Evolutionary conservation across 1,139 yeast genomes (phyloP), one percentile per base, ranked within the genome.

Genomic region (Martiniozyma asiatica): DNA sequence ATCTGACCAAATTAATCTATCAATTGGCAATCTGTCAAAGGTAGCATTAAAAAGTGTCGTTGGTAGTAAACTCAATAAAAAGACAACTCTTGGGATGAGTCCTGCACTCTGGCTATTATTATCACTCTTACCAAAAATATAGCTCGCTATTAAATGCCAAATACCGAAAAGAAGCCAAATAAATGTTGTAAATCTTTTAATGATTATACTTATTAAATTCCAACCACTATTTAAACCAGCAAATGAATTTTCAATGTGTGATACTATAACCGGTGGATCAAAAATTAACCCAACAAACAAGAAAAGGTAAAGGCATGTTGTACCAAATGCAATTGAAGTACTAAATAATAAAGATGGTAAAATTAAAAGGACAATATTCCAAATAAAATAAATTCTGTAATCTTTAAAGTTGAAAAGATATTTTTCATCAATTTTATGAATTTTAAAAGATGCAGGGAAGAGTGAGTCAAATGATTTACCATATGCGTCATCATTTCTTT

Each of bases 11-110:
- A 92, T 79, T 27, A 89, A 59, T 35, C 98, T 60, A 48, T 89
- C 97, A 9, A 87, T 75, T 0, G 96, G 95, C 13, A 89, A 56
- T 38, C 87, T 59, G 45, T 84, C 96, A 55, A 87, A 85, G 0
- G 94, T 84, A 45, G 82, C 67, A 51, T 85, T 85, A 49, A 87
- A 87, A 45, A 85, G 61, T 24, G 81, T 65, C 1, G 96, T 95
- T 2, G 81, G 45, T 94, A 94, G 84, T 46, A 80, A 79, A 13
- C 47, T 47, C 30, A 43, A 7, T 27, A 61, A 36, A 23, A 33
- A 27, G 11, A 31, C 6, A 11, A 25, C 6, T 12, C 36, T 17
- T 14, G 20, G 20, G 7, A 33, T 15, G 7, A 18, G 21, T 11
- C 27, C 25, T n/a, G n/a, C n/a, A n/a, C n/a, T n/a, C n/a, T n/a